Evolutionary conservation across 176 grass and related monocot genomes (phyloP).

Genomic region (Carex cristatella): DNA sequence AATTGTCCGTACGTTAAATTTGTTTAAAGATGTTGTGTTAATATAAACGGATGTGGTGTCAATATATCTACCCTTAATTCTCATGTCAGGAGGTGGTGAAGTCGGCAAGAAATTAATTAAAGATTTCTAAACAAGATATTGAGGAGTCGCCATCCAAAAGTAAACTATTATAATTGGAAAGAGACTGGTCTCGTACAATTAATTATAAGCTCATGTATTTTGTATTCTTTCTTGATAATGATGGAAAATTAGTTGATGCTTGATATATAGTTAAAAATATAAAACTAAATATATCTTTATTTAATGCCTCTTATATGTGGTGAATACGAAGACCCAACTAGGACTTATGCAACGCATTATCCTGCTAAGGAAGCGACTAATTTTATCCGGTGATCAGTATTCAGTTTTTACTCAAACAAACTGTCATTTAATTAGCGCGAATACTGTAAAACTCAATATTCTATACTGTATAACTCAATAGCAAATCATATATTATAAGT

Average conservation of each 20-base stretch:
- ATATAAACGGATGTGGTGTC: too few relatives aligned
- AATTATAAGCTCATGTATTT: not conserved
- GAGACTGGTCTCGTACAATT: not conserved
- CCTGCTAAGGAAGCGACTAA: too few relatives aligned
- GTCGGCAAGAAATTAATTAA: not conserved
- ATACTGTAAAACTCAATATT: too few relatives aligned
- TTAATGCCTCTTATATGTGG: not conserved
- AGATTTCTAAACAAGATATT: constrained; percentile 8
- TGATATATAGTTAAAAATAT: not conserved
- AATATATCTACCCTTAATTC: too few relatives aligned
- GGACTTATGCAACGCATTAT: not conserved
- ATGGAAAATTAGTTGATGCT: not conserved
- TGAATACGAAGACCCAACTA: not conserved
- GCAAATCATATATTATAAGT: too few relatives aligned
- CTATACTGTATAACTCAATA: too few relatives aligned
- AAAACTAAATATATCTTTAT: not conserved
- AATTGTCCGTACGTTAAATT: too few relatives aligned
- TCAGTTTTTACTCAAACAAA: too few relatives aligned
- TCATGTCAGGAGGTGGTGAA: not conserved
- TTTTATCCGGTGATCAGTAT: too few relatives aligned
- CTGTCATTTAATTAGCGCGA: too few relatives aligned
- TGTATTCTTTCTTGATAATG: not conserved
- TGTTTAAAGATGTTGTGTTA: too few relatives aligned
- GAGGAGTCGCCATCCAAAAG: not conserved
- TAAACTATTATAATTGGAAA: constrained; percentile 10